phyloP scores from a whole-genome alignment of 257 asterid genomes.

The Plantago ovata region DNA sequence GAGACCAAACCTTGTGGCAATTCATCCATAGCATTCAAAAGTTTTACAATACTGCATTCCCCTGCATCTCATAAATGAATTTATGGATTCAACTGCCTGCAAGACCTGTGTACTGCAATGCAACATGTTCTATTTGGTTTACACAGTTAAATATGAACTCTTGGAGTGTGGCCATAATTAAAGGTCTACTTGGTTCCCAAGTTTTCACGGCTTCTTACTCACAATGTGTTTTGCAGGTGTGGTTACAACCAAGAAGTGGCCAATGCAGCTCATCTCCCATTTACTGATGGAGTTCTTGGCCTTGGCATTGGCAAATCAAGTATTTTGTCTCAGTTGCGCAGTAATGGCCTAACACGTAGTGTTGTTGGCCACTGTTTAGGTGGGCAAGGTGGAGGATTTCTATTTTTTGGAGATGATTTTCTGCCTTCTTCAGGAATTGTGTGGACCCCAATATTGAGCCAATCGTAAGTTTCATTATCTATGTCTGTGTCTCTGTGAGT shows the following conservation, averaged over 20 bases:
- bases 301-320: conserved; percentile 81
- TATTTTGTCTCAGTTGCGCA: conserved; percentile 55
- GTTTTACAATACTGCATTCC: no score
- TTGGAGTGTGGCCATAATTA: no score
- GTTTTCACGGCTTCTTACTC: conserved; percentile 1
- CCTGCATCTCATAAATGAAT: no score
- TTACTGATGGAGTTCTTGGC: conserved; percentile 88
- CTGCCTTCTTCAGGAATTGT: conserved; percentile 54
- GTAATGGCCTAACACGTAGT: conserved; percentile 50
- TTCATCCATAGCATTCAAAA: background rate
- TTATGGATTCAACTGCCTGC: no score
- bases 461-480: conserved; percentile 33
- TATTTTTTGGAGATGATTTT: conserved; percentile 80
- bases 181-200: background rate
- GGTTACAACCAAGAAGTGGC: conserved; percentile 83
- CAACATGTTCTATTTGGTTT: no score
- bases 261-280: conserved; percentile 44
- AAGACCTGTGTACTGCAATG: no score
- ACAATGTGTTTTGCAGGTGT: conserved; percentile 44
- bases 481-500: background rate
- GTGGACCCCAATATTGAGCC: conserved; percentile 52
- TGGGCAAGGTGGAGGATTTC: conserved; percentile 73
- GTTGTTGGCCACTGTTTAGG: conserved; percentile 85
- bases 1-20: background rate
- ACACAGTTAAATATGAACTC: no score